Base-by-base conservation (phyloP, 208 protist genomes). In the Novymonas esmeraldas region DNA sequence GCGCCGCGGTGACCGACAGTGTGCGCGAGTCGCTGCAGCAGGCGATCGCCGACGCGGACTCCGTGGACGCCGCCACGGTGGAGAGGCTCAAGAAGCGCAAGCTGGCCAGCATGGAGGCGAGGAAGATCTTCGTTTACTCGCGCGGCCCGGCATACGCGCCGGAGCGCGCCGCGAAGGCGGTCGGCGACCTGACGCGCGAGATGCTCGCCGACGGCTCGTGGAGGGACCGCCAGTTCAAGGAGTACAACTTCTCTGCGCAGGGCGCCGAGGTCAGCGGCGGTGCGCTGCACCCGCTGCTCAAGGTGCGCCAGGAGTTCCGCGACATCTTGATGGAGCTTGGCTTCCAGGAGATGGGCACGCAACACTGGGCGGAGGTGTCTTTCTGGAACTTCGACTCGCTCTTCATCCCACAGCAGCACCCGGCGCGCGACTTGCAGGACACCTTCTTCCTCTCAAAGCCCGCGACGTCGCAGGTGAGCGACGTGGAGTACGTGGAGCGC, bases 351-450 rank as follows among this genome's bases (percentile, higher is more conserved):
- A 99, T 99, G 99, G 82, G 94, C 41, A 99, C 99, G 28, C 94
- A 98, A 70, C 90, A 97, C 55, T 99, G 94, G 84, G 98, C 99
- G 28, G 99, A 99, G 84, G 96, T 82, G 46, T 99, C 97, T 24
- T 99, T 99, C 89, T 99, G 99, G 99, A 99, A 99, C 93, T 99
- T 99, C 79, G 99, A 99, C 84, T 84, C 99, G 7, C 95, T 99
- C 46, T 99, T 99, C 78, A 98, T 99, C 84, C 98, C 99, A 31
- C 99, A 99, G 89, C 94, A 99, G 78, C 99, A 99, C 86, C 99
- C 99, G 13, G 99, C 98, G 7, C 89, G 99, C 55, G 99, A 99
- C 72, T 75, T 92, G 39, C 99, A 99, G 61, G 99, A 99, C 83
- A 99, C 99, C 6, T 99, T 99, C 89, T 99, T 99, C 84, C 72